These are phyloP conservation scores for Dipsacomyces acuminosporus DNA, from an alignment of 371 early-diverging fungal genomes.

Conservation along the genomic window DNA sequence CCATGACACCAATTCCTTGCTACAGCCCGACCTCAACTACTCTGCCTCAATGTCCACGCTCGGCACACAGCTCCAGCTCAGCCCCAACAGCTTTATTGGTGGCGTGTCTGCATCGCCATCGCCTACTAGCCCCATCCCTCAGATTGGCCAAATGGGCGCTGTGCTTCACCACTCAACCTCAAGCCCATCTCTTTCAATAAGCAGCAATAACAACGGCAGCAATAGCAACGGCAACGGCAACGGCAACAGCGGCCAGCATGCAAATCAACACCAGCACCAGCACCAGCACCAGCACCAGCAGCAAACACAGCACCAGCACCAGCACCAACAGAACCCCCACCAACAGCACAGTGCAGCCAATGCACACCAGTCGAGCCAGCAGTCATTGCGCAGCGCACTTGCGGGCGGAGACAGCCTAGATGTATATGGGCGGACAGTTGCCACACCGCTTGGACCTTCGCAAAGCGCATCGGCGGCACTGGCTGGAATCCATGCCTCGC, in stretches of 20 bases:
- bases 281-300: conserved; percentile 14
- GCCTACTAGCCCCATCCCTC: conserved; percentile 37
- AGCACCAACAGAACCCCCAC: conserved; percentile 6
- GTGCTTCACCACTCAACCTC: conserved; percentile 38
- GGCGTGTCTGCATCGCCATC: conserved; percentile 27
- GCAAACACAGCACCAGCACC: conserved; percentile 8
- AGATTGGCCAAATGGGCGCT: conserved; percentile 33
- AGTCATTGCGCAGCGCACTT: conserved; percentile 28
- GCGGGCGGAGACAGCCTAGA: conserved; percentile 27
- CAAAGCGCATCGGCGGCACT: conserved; percentile 13
- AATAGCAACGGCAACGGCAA: conserved; percentile 2
- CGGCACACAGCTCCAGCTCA: conserved; percentile 35
- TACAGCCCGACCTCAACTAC: conserved; percentile 40
- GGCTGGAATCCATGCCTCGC: conserved; percentile 17
- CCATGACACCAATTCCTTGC: conserved; percentile 44
- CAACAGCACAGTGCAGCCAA: conserved; percentile 3
- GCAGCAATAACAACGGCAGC: conserved; percentile 9
- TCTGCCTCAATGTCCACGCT: conserved; percentile 39
- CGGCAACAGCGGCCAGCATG: conserved; percentile 4
- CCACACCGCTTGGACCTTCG: conserved; percentile 10
- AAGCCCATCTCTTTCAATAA: conserved; percentile 20
- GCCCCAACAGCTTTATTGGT: conserved; percentile 34
- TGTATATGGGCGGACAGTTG: conserved; percentile 24
- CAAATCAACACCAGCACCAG: conserved; percentile 8
- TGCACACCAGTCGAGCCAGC: conserved; percentile 24